Evolutionary conservation across 257 asterid genomes (phyloP), one percentile per base, ranked within the genome.

Genomic region (Galeopsis tetrahit): DNA sequence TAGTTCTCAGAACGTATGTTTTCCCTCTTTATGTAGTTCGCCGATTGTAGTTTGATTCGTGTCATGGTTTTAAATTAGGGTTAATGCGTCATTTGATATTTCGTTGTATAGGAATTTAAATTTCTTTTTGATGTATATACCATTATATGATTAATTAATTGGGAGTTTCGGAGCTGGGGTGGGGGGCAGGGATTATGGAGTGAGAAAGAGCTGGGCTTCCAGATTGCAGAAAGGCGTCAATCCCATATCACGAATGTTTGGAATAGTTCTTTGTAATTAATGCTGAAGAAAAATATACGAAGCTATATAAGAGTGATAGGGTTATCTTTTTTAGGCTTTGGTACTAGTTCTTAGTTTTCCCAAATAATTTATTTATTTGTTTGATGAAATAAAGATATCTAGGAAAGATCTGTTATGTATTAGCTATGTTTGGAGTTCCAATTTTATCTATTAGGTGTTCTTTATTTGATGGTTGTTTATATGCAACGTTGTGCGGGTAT

Each of bases 191-290:
- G 2, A 35, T 21, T 32, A 82, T 85, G 90, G 73, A 62, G 53
- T 80, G 77, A 72, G 86, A 80, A 61, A 85, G 96, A 59, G 79
- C 83, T 53, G 92, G 85, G 72, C 90, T 85, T 77, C 92, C 97
- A 10, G 90, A 81, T 74, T 90, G 93, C 81, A 82, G 86, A 71
- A 87, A 90, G 42, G 84, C 92, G 32, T 72, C 89, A 2, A 88
- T 87, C 75, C 92, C 92, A 0, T 88, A 80, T 70, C 96, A 87
- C 71, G 92, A 81, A 73, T 91, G 96, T 70, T 78, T 77, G 63
- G 92, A 85, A 53, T 89, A 79, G 72, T 89, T 94, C 85, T 85
- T 91, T 82, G 75, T 32, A 56, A 56, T 87, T 66, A 89, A 87
- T 69, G 91, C 91, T 31, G 89, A 85, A 65, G 66, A 80, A 21